A percentile compares a stretch with the other conserved stretches of the same genome.
phyloP scores from a whole-genome alignment of 1,139 yeast genomes.

The Hyphopichia khmerensis region DNA sequence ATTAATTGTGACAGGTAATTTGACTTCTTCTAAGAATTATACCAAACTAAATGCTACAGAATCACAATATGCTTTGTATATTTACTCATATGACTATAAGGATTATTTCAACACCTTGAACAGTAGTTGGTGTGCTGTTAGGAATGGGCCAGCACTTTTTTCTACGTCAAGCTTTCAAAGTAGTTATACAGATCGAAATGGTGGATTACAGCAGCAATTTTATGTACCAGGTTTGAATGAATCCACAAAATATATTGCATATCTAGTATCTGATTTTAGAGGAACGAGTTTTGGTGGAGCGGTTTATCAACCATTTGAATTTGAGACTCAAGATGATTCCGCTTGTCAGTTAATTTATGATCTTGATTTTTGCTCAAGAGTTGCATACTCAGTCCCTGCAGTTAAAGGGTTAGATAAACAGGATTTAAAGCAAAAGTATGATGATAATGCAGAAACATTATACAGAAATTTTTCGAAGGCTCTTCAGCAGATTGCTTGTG shows the following conservation, averaged over 20 bases:
- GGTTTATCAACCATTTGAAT: conserved; percentile 56
- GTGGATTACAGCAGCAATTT: conserved; percentile 57
- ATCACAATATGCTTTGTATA: conserved; percentile 43
- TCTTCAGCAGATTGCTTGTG: conserved; percentile 74
- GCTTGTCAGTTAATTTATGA: conserved; percentile 76
- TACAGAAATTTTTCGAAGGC: conserved; percentile 74
- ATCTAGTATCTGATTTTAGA: conserved; percentile 53
- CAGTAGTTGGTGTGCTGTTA: conserved; percentile 74
- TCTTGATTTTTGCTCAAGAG: conserved; percentile 72
- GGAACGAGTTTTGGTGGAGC: conserved; percentile 60
- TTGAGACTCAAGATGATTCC: conserved; percentile 55
- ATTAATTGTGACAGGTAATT: conserved; percentile 63
- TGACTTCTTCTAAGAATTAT: conserved; percentile 28
- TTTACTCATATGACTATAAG: conserved; percentile 44
- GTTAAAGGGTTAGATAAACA: conserved; percentile 16
- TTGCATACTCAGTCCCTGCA: conserved; percentile 86
- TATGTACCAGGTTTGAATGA: conserved; percentile 59
- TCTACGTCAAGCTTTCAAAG: conserved; percentile 23
- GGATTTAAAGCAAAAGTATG: conserved; percentile 49
- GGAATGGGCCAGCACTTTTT: conserved; percentile 43
- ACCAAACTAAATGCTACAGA: conserved; percentile 26
- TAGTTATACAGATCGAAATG: conserved; percentile 49
- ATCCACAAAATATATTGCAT: conserved; percentile 66
- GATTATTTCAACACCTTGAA: conserved; percentile 44
- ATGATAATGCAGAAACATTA: conserved; percentile 53